Conservation (phyloP, 305 asterid species). For the Salvia sclarea region DNA sequence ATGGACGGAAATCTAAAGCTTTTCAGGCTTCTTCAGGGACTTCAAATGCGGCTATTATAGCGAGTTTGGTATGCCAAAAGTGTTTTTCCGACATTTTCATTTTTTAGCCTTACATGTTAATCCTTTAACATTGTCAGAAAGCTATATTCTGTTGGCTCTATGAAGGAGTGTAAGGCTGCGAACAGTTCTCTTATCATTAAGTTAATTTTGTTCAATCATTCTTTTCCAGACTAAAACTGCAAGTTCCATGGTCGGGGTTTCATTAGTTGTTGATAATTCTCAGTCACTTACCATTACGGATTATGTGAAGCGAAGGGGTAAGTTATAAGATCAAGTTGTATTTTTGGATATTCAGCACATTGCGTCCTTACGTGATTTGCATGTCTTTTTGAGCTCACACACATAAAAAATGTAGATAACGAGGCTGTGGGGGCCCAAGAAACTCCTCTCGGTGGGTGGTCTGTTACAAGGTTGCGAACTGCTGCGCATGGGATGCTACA, state of each 20-base stretch:
- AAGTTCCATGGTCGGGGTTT: conserved; percentile 81
- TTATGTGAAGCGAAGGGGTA: conserved; percentile 88
- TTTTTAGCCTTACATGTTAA: conserved; percentile 8
- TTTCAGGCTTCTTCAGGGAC: conserved; percentile 96
- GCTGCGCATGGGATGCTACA: conserved; percentile 92
- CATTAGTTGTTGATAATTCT: conserved; percentile 75
- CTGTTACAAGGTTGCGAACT: conserved; percentile 91
- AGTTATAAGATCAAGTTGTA: conserved; percentile 32
- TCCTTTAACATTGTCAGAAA: conserved; percentile 14
- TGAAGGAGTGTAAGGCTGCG: conserved; percentile 20
- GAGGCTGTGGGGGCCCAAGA: conserved; percentile 98
- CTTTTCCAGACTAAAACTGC: conserved; percentile 86
- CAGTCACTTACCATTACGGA: conserved; percentile 69
- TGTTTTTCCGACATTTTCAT: conserved; percentile 16
- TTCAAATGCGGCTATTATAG: conserved; percentile 67
- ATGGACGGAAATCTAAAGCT: conserved; percentile 98
- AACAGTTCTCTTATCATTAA: conserved; percentile 30
- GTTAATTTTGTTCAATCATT: conserved; percentile 31
- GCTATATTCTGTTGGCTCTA: conserved; percentile 26
- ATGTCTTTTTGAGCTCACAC: conserved; percentile 28
- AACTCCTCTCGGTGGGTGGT: conserved; percentile 97
- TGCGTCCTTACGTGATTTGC: conserved; percentile 18
- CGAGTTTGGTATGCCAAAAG: conserved; percentile 60
- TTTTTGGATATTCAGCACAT: conserved; percentile 14
- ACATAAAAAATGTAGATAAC: conserved; percentile 59